Percentiles rank a stretch among this genome's conserved stretches.
Conservation (phyloP, 2,329 filamentous ascomycete species). For the Fusarium redolens region DNA sequence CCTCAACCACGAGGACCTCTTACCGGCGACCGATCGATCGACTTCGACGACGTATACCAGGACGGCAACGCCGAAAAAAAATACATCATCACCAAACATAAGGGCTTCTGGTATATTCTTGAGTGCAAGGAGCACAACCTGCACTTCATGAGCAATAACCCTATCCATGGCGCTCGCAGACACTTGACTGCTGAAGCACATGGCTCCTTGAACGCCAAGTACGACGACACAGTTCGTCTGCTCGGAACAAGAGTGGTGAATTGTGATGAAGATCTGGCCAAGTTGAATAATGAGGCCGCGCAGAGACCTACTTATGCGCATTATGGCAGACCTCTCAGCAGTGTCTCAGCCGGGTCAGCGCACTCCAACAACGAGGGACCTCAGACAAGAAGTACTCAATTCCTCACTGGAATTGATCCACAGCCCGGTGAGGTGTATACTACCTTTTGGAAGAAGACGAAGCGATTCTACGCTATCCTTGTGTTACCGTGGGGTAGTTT, state of each 20-base stretch:
- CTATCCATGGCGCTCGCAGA: background rate
- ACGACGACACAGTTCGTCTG: fast-evolving
- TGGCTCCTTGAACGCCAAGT: background rate
- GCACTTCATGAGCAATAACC: background rate
- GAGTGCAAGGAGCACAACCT: background rate
- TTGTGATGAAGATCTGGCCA: background rate
- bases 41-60: conserved; percentile 14
- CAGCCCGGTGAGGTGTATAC: background rate
- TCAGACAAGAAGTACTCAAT: no score
- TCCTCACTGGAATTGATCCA: background rate
- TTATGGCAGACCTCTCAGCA: background rate
- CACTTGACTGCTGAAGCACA: background rate
- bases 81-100: background rate
- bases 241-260: fast-evolving
- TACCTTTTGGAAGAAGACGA: no score
- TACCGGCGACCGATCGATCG: background rate
- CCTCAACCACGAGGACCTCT: background rate
- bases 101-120: conserved; percentile 9
- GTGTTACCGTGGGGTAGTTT: no score
- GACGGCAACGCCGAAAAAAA: background rate
- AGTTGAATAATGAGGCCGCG: background rate
- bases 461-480: no score
- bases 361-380: background rate
- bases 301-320: background rate
- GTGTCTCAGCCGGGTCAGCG: background rate